phyloP scores from a whole-genome alignment of 2,329 filamentous ascomycete genomes.

The Xylaria sp. region DNA sequence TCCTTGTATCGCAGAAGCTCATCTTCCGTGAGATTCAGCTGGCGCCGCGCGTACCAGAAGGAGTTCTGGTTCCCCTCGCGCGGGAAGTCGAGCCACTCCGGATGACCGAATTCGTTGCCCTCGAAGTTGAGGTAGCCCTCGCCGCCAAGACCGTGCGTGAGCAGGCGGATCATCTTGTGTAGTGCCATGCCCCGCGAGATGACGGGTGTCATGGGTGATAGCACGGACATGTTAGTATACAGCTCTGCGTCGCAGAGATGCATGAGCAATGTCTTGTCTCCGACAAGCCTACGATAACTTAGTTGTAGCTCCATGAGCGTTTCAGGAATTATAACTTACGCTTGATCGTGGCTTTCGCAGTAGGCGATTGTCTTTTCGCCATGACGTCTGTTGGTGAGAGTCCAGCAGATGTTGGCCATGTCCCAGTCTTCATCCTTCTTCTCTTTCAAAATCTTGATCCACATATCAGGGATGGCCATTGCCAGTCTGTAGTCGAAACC shows the following conservation, averaged over 20 bases:
- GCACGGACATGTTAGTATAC: slow-evolving; percentile 95
- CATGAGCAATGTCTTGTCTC: slow-evolving; percentile 97
- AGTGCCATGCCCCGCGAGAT: slow-evolving; percentile 92
- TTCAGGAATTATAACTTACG: slow-evolving; percentile 66
- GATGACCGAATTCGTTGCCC: slow-evolving; percentile 98
- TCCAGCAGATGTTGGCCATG: slow-evolving; percentile 84
- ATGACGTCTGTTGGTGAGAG: slow-evolving; percentile 89
- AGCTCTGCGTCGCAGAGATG: slow-evolving; percentile 97
- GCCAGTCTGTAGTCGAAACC: slow-evolving; percentile 97
- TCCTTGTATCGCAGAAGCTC: slow-evolving; percentile 85
- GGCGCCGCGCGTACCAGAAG: slow-evolving; percentile 92
- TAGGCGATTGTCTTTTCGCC: slow-evolving; percentile 99
- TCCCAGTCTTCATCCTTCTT: slow-evolving; percentile 92
- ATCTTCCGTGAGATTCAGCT: slow-evolving; percentile 93
- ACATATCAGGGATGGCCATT: slow-evolving; percentile 98
- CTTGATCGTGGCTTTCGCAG: slow-evolving; percentile 96
- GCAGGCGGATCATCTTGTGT: slow-evolving; percentile 96
- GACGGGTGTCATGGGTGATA: slow-evolving; percentile 84
- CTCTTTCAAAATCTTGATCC: slow-evolving; percentile 98
- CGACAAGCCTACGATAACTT: slow-evolving; percentile 74
- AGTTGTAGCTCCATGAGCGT: slow-evolving; percentile 29
- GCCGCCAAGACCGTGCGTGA: slow-evolving; percentile 90
- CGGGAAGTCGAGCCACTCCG: slow-evolving; percentile 98
- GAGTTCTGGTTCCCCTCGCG: slow-evolving; percentile 92
- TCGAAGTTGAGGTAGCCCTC: slow-evolving; percentile 99